Percentiles rank a stretch among this genome's conserved stretches.
Conservation (phyloP, 2,329 filamentous ascomycete species). For the Cercospora canescens region DNA sequence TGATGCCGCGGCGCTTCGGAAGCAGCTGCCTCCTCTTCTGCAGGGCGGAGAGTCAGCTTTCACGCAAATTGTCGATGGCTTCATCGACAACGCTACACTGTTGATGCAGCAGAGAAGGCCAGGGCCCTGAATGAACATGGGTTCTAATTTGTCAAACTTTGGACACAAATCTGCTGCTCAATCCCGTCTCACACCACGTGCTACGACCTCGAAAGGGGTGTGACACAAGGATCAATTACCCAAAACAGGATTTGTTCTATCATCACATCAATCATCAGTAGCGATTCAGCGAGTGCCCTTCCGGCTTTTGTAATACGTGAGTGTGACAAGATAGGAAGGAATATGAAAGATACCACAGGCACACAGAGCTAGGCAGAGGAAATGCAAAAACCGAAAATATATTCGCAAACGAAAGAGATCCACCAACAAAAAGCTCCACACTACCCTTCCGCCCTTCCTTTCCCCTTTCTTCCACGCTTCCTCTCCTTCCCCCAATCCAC, state of each 20-base stretch:
- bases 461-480: not conserved
- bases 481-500: constrained; percentile 9
- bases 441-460: not conserved
- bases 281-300: not conserved
- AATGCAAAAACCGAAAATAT: not conserved
- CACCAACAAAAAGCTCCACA: not conserved
- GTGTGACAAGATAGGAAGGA: not conserved
- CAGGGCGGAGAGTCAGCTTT: constrained; percentile 59
- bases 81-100: constrained; percentile 71
- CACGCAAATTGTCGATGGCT: constrained; percentile 67
- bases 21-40: constrained; percentile 63
- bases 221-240: not conserved
- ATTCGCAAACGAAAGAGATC: too few species aligned
- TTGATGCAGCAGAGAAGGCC: constrained; percentile 39
- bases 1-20: constrained; percentile 61
- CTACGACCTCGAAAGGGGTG: not conserved
- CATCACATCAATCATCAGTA: not conserved
- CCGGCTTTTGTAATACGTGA: not conserved
- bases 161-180: not conserved
- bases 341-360: not conserved
- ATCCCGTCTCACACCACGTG: not conserved
- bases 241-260: not conserved
- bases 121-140: not conserved
- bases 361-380: not conserved
- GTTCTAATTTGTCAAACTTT: not conserved